These are phyloP conservation scores for Geoglossum cookeanum DNA, from an alignment of 2,329 filamentous ascomycete genomes.

Conservation along the genomic window DNA sequence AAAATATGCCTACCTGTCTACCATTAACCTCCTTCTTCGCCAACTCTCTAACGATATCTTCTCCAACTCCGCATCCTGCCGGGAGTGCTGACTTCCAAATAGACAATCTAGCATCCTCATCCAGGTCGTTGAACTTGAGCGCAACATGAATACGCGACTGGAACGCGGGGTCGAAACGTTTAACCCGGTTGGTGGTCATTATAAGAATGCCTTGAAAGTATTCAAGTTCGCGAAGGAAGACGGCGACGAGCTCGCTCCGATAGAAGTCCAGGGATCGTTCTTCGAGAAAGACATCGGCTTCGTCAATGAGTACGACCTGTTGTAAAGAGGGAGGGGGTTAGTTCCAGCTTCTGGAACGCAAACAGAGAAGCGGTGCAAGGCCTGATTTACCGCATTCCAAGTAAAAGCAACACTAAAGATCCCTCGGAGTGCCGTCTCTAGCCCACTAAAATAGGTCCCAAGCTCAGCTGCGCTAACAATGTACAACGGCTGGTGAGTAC, in stretches of 20 bases:
- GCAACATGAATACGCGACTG: conserved; percentile 18
- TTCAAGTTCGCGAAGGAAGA: conserved; percentile 22
- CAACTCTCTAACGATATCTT: neutral
- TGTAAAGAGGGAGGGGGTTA: too few relatives aligned
- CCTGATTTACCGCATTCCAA: too few relatives aligned
- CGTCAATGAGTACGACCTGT: conserved; percentile 8
- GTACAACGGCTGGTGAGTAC: neutral
- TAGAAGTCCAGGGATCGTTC: neutral
- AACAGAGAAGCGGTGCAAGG: too few relatives aligned
- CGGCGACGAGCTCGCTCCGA: conserved; percentile 14
- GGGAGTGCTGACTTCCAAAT: neutral
- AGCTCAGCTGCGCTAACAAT: conserved; percentile 31
- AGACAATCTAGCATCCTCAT: neutral
- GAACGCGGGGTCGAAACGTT: conserved; percentile 20
- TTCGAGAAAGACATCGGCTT: neutral
- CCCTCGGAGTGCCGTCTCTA: conserved; percentile 30
- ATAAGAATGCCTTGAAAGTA: neutral
- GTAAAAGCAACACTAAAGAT: conserved; percentile 9
- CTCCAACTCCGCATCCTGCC: neutral
- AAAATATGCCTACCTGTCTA: neutral
- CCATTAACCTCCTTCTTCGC: neutral
- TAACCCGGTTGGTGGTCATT: conserved; percentile 7
- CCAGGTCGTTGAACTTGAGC: conserved; percentile 16
- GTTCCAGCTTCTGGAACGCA: too few relatives aligned
- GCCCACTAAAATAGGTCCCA: conserved; percentile 53